phyloP scores from a whole-genome alignment of 495 filamentous ascomycete genomes.

The Achaetomiella virescens region DNA sequence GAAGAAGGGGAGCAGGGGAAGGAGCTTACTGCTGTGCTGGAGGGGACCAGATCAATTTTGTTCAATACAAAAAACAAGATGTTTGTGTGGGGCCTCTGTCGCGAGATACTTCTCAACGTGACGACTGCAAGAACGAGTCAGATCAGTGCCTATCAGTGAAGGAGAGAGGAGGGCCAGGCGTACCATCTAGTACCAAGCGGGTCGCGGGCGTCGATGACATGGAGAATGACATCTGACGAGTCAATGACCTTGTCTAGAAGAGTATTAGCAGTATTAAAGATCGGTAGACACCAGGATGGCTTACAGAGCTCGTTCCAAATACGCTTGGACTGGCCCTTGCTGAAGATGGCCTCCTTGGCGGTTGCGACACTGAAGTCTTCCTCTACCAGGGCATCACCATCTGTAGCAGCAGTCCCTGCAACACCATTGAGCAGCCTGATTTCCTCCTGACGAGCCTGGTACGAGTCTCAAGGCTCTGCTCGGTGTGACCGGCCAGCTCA shows the following conservation, averaged over 20 bases:
- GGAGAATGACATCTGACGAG: slow-evolving; percentile 91
- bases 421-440: slow-evolving; percentile 64
- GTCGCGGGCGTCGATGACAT: slow-evolving; percentile 91
- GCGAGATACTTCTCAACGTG: slow-evolving; percentile 90
- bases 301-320: slow-evolving; percentile 97
- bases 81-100: slow-evolving; percentile 88
- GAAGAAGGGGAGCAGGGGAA: neutral
- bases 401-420: slow-evolving; percentile 51
- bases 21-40: slow-evolving; percentile 82
- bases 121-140: slow-evolving; percentile 32
- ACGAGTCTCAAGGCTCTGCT: slow-evolving; percentile 70
- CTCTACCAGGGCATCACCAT: slow-evolving; percentile 37
- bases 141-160: neutral
- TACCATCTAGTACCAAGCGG: slow-evolving; percentile 78
- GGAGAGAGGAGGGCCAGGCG: neutral
- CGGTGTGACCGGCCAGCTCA: slow-evolving; percentile 74
- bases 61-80: slow-evolving; percentile 61
- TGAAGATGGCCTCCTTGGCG: slow-evolving; percentile 84
- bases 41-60: slow-evolving; percentile 95
- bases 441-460: slow-evolving; percentile 71
- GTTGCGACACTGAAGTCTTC: slow-evolving; percentile 52
- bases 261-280: slow-evolving; percentile 8
- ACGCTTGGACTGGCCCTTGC: slow-evolving; percentile 85
- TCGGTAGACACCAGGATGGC: neutral
- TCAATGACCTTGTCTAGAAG: slow-evolving; percentile 77